These are phyloP conservation scores for Cucurbita argyrosperma DNA, from an alignment of 306 rosid species.

Conservation along the genomic window DNA sequence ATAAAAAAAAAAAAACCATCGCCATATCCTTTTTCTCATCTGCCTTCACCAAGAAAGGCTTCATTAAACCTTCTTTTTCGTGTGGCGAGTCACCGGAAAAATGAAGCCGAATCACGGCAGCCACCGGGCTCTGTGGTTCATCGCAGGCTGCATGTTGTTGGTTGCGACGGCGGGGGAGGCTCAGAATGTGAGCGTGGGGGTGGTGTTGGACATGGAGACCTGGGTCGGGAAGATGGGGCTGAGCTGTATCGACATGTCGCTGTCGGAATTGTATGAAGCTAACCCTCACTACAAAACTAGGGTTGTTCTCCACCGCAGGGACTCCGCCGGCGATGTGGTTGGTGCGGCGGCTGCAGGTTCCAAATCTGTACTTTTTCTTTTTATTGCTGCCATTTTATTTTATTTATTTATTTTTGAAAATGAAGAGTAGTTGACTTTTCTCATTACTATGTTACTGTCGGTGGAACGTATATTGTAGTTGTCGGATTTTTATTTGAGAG, in stretches of 20 bases:
- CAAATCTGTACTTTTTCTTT: neutral
- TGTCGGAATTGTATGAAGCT: slow-evolving; percentile 18
- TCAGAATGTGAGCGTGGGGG: slow-evolving; percentile 17
- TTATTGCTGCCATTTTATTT: too few relatives aligned
- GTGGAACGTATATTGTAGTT: too few relatives aligned
- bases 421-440: too few relatives aligned
- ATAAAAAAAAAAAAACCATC: neutral
- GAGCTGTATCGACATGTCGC: slow-evolving; percentile 26
- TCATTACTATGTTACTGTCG: too few relatives aligned
- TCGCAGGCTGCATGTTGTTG: neutral
- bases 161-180: neutral
- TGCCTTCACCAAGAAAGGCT: neutral
- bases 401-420: too few relatives aligned
- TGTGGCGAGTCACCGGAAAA: neutral
- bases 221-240: slow-evolving; percentile 13
- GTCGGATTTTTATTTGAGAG: too few relatives aligned
- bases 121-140: neutral
- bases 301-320: slow-evolving; percentile 6
- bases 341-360: slow-evolving; percentile 2
- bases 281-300: slow-evolving; percentile 11
- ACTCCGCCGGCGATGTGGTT: neutral
- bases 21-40: neutral
- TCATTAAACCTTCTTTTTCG: neutral
- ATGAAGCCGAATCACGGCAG: neutral
- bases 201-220: slow-evolving; percentile 5